A percentile compares a stretch with the other conserved stretches of the same genome.
phyloP scores from a whole-genome alignment of 805 yeast species.

The Ogataea naganishii region DNA sequence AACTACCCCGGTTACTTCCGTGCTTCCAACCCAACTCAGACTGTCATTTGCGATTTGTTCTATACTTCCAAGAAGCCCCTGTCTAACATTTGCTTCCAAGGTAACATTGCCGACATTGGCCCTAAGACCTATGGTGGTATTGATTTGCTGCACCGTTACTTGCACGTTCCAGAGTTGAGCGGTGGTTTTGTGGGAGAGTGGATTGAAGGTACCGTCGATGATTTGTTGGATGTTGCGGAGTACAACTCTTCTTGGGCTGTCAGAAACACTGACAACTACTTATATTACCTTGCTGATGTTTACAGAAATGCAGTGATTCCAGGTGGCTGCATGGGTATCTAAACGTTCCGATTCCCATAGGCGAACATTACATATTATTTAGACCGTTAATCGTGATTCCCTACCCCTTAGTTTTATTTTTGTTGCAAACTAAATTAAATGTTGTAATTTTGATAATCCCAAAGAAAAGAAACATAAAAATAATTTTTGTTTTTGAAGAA shows the following conservation, averaged over 20 bases:
- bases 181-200: constrained; percentile 26
- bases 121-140: constrained; percentile 25
- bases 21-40: constrained; percentile 27
- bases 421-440: too few relatives aligned
- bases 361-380: too few relatives aligned
- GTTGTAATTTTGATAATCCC: too few relatives aligned
- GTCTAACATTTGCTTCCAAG: constrained; percentile 26
- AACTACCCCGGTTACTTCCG: constrained; percentile 34
- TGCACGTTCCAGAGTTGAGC: constrained; percentile 25
- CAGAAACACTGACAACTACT: constrained; percentile 24
- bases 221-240: constrained; percentile 24
- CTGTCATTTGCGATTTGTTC: constrained; percentile 31
- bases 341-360: too few relatives aligned
- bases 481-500: too few relatives aligned
- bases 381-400: too few relatives aligned
- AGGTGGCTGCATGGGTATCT: constrained; percentile 22
- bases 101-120: constrained; percentile 20
- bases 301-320: constrained; percentile 21
- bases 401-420: too few relatives aligned
- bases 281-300: constrained; percentile 24
- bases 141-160: constrained; percentile 30
- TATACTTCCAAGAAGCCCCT: constrained; percentile 24
- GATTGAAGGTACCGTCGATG: constrained; percentile 26
- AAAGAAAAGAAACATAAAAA: too few relatives aligned
- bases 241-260: constrained; percentile 25